Base-by-base conservation (phyloP, 805 yeast species). In the Debaryomyces castellii region DNA sequence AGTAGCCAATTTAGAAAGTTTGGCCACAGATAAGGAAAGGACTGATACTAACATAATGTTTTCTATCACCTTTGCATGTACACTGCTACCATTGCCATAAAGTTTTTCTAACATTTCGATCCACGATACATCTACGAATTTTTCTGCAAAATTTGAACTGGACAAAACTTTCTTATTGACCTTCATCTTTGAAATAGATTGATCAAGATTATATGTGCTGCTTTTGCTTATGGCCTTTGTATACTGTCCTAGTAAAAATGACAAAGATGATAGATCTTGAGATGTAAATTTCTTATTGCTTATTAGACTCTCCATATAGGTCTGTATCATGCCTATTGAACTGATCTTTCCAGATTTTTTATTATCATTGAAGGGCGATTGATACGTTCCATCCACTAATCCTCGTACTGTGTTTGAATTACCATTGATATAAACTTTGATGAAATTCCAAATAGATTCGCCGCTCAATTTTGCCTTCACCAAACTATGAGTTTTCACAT, bases 381-480 rank as follows among this genome's bases (percentile, higher is more conserved):
- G 76, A 44, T 69, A 60, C 0, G 78, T 59, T 0, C 90, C 89
- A 48, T 75, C 79, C 5, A 85, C 67, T 20, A 87, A 58, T 0
- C 73, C 67, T 40, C 87, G 68, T 0, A 85, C 81, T 1, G 65
- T 47, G 1, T 65, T 56, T 0, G 73, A 56, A 47, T 81, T 73
- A 9, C 64, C 66, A 10, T 65, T 64, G 2, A 74, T 73, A 58
- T 83, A 87, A 1, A 83, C 67, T 43, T 69, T 73, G 9, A 80
- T 72, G 47, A 87, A 77, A 51, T 84, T 69, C 95, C 95, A 87
- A 0, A 81, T 59, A 1, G 81, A 63, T 39, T 76, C 83, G 3
- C 87, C 86, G 17, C 71, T 69, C n/a, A 85, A 59, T 40, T 78
- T 81, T 43, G 84, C 64, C 48, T 78, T 76, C 22, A 81, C 66